These are phyloP conservation scores for Phylloporus rhodoxanthus DNA, from an alignment of 768 basidiomycete species.

Conservation along the genomic window DNA sequence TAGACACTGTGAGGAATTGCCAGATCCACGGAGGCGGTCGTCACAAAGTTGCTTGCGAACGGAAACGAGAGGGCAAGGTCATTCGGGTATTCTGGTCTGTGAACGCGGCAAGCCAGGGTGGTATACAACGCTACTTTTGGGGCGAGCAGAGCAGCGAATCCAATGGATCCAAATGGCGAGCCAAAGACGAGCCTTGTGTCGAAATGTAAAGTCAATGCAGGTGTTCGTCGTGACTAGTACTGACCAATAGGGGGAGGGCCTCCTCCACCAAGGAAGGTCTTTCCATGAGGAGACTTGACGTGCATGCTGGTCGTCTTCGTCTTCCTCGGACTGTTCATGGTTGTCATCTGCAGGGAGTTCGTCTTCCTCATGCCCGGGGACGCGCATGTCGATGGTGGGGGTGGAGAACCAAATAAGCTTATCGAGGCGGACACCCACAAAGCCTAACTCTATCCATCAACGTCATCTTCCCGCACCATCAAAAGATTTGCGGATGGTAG, in stretches of 20 bases:
- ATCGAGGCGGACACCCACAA: no score
- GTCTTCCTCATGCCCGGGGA: no score
- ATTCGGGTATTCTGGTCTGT: conserved; percentile 46
- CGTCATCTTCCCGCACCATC: no score
- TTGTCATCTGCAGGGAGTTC: no score
- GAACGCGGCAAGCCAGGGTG: conserved; percentile 61
- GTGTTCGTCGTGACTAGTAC: conserved; percentile 15
- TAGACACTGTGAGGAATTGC: not conserved
- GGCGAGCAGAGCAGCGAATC: conserved; percentile 52
- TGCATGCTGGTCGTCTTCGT: conserved; percentile 27
- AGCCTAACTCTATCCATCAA: no score
- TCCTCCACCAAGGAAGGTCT: conserved; percentile 64
- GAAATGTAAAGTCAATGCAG: not conserved
- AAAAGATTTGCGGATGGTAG: no score
- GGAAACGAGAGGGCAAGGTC: not conserved
- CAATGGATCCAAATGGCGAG: conserved; percentile 51
- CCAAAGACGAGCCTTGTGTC: conserved; percentile 50
- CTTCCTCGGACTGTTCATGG: not conserved
- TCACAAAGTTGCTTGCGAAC: not conserved
- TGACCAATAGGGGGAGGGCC: conserved; percentile 68
- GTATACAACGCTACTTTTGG: conserved; percentile 73
- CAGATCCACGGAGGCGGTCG: not conserved
- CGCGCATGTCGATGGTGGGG: no score
- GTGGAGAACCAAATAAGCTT: no score
- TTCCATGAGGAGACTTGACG: conserved; percentile 24